Base-by-base conservation (phyloP, 2,329 filamentous ascomycete genomes). In the Pseudogymnoascus sp. region DNA sequence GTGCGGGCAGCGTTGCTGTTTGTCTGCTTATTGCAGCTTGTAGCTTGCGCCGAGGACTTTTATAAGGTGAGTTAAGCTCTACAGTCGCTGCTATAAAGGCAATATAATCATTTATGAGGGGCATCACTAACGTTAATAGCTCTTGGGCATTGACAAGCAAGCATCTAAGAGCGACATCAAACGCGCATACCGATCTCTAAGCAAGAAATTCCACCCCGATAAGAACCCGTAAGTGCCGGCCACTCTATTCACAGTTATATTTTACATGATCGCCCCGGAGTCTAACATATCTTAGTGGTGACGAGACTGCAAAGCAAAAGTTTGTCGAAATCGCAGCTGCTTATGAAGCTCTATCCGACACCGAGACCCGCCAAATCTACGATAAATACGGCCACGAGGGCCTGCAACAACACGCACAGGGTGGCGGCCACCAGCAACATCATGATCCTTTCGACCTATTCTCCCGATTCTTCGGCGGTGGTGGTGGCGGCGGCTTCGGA, bases 381-480 rank as follows among this genome's bases (percentile, higher is more conserved):
- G 93, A 99, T 76, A 86, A 92, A 73, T 89, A 96, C 74, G 95
- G 95, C 65, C 90, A 96, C 73, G 93, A 97, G 61, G 95, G 92
- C 23, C 80, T 97, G 61, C 86, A 95, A 72, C 88, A 95, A 73
- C 90, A 89, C 71, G 84, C 91, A 71, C 86, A 89, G 71, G 88
- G 90, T 54, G 84, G 86, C 37, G 84, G 85, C 60, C 82, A 83
- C 8, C 82, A 81, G 47, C 77, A 77, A 34, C 81, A 84, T 65
- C 88, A 93, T 74, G 93, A 99, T 73, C 93, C 95, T 18, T 97
- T 97, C 74, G 95, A 99, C 75, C 81, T 99, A 45, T 99, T 99
- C 81, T 92, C 87, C 63, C 89, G 91, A 69, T 97, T 99, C 84
- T 99, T 99, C 73, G 95, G 95, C 67, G 93, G 93, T 21, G 88